phyloP scores from a whole-genome alignment of 768 basidiomycete species.

The Russula earlei region DNA sequence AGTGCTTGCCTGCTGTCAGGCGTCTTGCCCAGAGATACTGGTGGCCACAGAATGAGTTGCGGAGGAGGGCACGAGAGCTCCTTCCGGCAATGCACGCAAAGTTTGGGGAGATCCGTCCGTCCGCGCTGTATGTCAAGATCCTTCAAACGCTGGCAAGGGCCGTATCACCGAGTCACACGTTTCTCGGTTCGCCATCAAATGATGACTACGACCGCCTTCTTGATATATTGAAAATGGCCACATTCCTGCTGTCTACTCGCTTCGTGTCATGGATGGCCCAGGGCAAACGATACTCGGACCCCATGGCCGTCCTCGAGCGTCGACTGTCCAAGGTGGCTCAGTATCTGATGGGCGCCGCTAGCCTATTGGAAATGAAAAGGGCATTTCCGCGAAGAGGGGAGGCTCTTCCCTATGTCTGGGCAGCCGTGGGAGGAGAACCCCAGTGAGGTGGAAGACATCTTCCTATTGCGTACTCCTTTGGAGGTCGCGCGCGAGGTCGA shows the following conservation, averaged over 20 bases:
- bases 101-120: conserved; percentile 4
- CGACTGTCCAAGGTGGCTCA: conserved; percentile 10
- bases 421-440: conserved; percentile 8
- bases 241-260: conserved; percentile 13
- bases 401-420: conserved; percentile 9
- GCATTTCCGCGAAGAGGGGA: not conserved
- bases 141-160: conserved; percentile 4
- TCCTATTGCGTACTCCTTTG: conserved; percentile 8
- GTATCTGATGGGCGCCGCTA: conserved; percentile 15
- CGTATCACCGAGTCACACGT: not conserved
- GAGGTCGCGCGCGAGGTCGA: conserved; percentile 14
- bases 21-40: conserved; percentile 7
- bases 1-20: conserved; percentile 4
- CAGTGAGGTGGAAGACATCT: conserved; percentile 5
- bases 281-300: not conserved
- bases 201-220: conserved; percentile 7
- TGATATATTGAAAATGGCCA: conserved; percentile 9
- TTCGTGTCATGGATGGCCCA: conserved; percentile 9
- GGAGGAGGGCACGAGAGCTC: conserved; percentile 9
- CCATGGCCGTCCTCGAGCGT: conserved; percentile 8
- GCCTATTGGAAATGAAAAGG: conserved; percentile 7
- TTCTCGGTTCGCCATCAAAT: not conserved
- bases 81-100: conserved; percentile 7
- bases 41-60: conserved; percentile 7
- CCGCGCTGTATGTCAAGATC: conserved; percentile 6